Conservation (phyloP, 352 stramenopile genomes). For the Globisporangium spiculum region DNA sequence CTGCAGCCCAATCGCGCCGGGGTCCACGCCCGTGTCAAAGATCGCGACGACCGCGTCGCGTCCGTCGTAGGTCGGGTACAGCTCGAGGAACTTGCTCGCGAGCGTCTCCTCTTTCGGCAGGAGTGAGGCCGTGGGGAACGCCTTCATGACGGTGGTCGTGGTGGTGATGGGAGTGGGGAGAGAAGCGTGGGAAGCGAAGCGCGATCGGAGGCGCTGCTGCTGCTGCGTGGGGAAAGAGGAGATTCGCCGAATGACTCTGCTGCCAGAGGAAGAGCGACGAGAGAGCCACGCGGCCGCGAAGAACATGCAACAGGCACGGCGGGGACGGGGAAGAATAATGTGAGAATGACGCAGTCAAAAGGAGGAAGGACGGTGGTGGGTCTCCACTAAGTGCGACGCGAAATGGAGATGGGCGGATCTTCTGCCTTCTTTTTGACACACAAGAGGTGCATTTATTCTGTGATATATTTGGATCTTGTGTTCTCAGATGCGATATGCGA, state of each 20-base stretch:
- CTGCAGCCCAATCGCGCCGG: conserved; percentile 84
- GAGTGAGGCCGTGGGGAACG: conserved; percentile 61
- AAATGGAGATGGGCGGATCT: not conserved
- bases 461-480: too few species aligned
- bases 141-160: conserved; percentile 30
- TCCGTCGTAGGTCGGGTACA: conserved; percentile 89
- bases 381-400: not conserved
- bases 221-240: conserved; percentile 2
- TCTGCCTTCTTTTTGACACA: not conserved
- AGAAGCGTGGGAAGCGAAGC: not conserved
- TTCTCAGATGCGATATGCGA: not conserved
- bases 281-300: conserved; percentile 2
- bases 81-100: conserved; percentile 69
- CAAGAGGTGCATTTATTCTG: not conserved
- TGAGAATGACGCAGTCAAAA: not conserved
- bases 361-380: not conserved
- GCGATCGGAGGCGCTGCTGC: not conserved
- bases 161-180: not conserved
- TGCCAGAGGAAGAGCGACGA: not conserved
- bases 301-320: conserved; percentile 4
- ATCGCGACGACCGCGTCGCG: conserved; percentile 91
- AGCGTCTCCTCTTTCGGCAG: conserved; percentile 93
- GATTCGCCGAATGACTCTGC: conserved; percentile 15
- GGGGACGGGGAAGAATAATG: not conserved
- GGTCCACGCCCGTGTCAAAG: conserved; percentile 96